These are phyloP conservation scores for Immersiporthe knoxdaviesiana DNA, from an alignment of 2,329 filamentous ascomycete species.

Conservation along the genomic window DNA sequence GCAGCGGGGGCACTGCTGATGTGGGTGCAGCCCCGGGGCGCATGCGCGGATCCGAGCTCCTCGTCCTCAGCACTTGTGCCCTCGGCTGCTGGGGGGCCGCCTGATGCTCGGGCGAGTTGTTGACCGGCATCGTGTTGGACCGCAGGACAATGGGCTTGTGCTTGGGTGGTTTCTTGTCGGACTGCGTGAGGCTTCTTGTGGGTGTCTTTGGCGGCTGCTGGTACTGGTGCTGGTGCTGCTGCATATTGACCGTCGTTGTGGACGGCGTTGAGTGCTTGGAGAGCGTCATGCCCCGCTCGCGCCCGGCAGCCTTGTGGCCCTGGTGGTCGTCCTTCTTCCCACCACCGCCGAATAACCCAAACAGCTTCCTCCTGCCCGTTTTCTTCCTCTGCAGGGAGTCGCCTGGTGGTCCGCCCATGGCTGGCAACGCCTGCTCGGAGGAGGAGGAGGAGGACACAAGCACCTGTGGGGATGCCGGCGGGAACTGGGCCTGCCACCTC, in stretches of 20 bases:
- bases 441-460: constrained; percentile 23
- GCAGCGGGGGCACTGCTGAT: constrained; percentile 32
- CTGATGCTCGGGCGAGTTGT: constrained; percentile 3
- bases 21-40: constrained; percentile 16
- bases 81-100: constrained; percentile 22
- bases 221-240: too few relatives aligned
- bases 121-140: constrained; percentile 46
- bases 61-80: constrained; percentile 30
- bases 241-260: constrained; percentile 19
- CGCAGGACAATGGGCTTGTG: constrained; percentile 50
- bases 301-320: constrained; percentile 13
- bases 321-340: constrained; percentile 43
- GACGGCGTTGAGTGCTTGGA: constrained; percentile 9
- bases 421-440: constrained; percentile 23
- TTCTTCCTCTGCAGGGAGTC: constrained; percentile 48
- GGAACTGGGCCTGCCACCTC: constrained; percentile 35
- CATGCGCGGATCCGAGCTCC: constrained; percentile 30
- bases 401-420: constrained; percentile 1
- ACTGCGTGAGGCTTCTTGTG: constrained; percentile 43
- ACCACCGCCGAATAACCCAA: constrained; percentile 52
- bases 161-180: constrained; percentile 40
- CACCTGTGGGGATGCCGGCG: constrained; percentile 29
- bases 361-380: constrained; percentile 62
- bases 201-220: constrained; percentile 30
- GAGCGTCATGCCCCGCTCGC: not conserved